Conservation (phyloP, 2,329 filamentous ascomycete genomes). For the Cladorrhinum sp. region DNA sequence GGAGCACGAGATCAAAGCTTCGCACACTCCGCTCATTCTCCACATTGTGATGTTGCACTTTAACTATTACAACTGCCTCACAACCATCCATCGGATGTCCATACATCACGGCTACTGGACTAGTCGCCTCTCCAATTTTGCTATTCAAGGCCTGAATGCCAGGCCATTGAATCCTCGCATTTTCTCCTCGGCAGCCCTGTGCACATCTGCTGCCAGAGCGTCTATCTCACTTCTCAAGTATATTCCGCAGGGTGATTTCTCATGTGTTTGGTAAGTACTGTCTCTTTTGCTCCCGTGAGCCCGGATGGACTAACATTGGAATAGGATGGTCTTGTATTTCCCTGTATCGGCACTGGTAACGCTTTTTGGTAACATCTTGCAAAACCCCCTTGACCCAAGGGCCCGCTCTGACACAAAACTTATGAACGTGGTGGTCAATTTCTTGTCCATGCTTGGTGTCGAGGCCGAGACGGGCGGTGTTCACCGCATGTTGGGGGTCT, state of each 20-base stretch:
- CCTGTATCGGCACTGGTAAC: conserved; percentile 94
- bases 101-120: conserved; percentile 99
- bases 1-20: conserved; percentile 91
- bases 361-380: conserved; percentile 91
- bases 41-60: conserved; percentile 95
- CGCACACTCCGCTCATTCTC: conserved; percentile 87
- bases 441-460: conserved; percentile 81
- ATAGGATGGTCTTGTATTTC: conserved; percentile 88
- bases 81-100: conserved; percentile 97
- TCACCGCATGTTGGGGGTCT: conserved; percentile 89
- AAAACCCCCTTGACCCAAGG: conserved; percentile 86
- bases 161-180: conserved; percentile 88
- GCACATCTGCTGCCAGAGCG: conserved; percentile 86
- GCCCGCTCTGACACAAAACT: conserved; percentile 85
- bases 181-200: conserved; percentile 89
- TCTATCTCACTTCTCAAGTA: conserved; percentile 95
- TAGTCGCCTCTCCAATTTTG: conserved; percentile 88
- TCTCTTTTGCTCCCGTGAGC: background rate
- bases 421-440: conserved; percentile 91
- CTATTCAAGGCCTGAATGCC: conserved; percentile 89
- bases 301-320: conserved; percentile 29
- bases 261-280: conserved; percentile 80
- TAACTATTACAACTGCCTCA: conserved; percentile 95
- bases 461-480: conserved; percentile 90
- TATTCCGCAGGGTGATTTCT: conserved; percentile 90